Conservation (phyloP, 108 stramenopile genomes). For the Skeletonema marinoi region DNA sequence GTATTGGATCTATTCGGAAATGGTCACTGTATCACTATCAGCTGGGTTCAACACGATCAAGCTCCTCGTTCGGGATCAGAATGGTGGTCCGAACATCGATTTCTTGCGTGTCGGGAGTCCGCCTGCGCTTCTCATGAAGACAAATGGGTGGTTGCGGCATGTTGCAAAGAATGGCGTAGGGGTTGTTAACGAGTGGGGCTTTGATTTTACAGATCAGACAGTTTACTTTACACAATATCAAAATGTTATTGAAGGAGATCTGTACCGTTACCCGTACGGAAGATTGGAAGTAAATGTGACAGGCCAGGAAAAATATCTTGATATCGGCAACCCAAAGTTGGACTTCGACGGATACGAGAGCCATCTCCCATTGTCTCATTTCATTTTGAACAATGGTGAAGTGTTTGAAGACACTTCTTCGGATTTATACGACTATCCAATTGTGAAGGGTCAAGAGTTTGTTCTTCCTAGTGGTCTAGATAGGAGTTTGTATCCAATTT, state of each 20-base stretch:
- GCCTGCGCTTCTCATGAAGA: slow-evolving; percentile 40
- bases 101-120: slow-evolving; percentile 46
- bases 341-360: slow-evolving; percentile 47
- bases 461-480: slow-evolving; percentile 16
- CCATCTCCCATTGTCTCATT: slow-evolving; percentile 19
- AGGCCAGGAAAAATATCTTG: slow-evolving; percentile 12
- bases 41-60: slow-evolving; percentile 39
- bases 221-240: slow-evolving; percentile 16
- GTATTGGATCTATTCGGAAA: slow-evolving; percentile 41
- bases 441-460: slow-evolving; percentile 23
- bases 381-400: slow-evolving; percentile 29
- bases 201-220: not conserved
- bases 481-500: slow-evolving; percentile 6
- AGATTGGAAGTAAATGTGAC: slow-evolving; percentile 18
- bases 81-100: slow-evolving; percentile 48
- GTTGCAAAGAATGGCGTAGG: slow-evolving; percentile 35
- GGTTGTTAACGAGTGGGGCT: slow-evolving; percentile 21
- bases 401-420: slow-evolving; percentile 22
- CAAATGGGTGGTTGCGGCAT: slow-evolving; percentile 35
- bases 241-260: slow-evolving; percentile 23
- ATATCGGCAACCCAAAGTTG: slow-evolving; percentile 41
- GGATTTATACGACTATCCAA: slow-evolving; percentile 14
- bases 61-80: slow-evolving; percentile 20
- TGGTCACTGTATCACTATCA: slow-evolving; percentile 23
- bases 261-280: slow-evolving; percentile 34